Percentiles rank a stretch among this genome's conserved stretches.
Conservation (phyloP, 306 rosid species). For the Quercus parvula region DNA sequence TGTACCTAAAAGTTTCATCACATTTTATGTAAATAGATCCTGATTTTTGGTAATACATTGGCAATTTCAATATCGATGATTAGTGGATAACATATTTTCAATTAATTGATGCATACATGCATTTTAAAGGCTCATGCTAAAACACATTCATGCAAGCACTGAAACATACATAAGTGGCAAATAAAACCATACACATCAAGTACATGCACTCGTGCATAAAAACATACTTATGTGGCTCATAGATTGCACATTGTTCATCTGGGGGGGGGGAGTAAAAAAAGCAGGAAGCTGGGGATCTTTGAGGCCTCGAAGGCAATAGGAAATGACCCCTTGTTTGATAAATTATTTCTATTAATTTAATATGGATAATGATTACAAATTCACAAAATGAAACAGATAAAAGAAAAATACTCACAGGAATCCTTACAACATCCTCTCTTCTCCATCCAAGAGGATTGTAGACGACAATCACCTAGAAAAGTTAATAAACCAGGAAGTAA, state of each 20-base stretch:
- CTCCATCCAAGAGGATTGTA: constrained; percentile 63
- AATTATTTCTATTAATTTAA: too few relatives aligned
- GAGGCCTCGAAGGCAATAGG: too few relatives aligned
- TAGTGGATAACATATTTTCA: neutral
- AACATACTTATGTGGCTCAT: neutral
- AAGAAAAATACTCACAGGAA: constrained; percentile 43
- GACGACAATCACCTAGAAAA: constrained; percentile 32
- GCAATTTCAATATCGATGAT: neutral
- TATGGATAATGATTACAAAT: neutral
- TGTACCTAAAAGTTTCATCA: neutral
- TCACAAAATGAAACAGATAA: neutral
- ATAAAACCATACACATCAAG: neutral
- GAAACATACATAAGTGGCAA: neutral
- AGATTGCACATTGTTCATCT: neutral
- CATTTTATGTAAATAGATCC: neutral
- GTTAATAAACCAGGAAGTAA: constrained; percentile 13
- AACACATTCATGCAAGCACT: neutral
- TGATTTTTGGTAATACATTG: neutral
- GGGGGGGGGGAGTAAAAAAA: too few relatives aligned
- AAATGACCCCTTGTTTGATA: too few relatives aligned
- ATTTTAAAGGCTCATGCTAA: neutral
- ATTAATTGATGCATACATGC: neutral
- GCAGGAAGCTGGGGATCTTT: too few relatives aligned
- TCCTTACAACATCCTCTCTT: constrained; percentile 40
- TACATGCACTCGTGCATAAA: neutral